Evolutionary conservation across 108 stramenopile species (phyloP).

Genomic region (Pseudonitzschia delicatissima): DNA sequence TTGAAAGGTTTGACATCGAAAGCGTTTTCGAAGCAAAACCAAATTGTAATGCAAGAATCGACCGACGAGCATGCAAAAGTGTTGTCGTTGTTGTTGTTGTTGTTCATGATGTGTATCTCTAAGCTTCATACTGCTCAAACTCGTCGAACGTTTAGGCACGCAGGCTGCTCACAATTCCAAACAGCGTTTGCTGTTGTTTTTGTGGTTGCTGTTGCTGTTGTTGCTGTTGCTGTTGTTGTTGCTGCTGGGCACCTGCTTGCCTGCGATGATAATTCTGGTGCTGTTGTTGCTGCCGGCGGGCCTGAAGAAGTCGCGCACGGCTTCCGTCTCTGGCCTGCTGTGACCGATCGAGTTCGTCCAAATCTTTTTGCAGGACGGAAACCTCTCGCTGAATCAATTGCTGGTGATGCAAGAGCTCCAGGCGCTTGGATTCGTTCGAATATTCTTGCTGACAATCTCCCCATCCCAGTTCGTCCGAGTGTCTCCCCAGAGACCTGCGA

Average conservation of each 20-base stretch:
- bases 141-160: background rate
- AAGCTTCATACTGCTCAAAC: too few species aligned
- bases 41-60: background rate
- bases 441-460: too few species aligned
- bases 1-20: too few species aligned
- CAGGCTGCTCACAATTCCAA: background rate
- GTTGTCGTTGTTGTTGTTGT: background rate
- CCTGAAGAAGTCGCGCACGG: background rate
- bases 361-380: background rate
- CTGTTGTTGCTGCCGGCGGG: background rate
- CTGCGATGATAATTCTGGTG: too few species aligned
- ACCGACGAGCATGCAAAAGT: too few species aligned
- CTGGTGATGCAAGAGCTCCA: background rate
- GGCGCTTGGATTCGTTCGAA: too few species aligned
- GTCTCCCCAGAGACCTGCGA: background rate
- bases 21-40: background rate
- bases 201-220: background rate
- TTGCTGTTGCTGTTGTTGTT: background rate
- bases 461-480: background rate
- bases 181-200: background rate
- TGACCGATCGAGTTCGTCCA: background rate
- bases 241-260: too few species aligned
- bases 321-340: conserved; percentile 3
- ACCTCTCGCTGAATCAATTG: background rate
- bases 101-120: too few species aligned